Base-by-base conservation (phyloP, 2,329 filamentous ascomycete genomes). In the Alternaria panax region DNA sequence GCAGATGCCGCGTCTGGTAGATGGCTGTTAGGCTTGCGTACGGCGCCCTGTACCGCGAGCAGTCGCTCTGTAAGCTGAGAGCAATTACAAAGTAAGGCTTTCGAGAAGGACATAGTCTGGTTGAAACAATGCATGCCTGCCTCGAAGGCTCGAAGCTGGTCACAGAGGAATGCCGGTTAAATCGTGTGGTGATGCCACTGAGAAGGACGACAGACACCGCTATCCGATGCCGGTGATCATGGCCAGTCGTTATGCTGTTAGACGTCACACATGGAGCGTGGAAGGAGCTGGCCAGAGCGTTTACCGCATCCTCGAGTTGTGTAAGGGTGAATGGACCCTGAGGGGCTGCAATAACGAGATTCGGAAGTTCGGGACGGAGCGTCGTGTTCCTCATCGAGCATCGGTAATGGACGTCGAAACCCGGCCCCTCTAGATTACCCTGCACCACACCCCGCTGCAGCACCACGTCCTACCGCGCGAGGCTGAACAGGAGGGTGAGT, bases 401-500 rank as follows among this genome's bases (percentile, higher is more conserved):
- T 59, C 51, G 47, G 53, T 43, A 53, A 24, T 47, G 32, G 54
- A 30, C 42, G 51, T 30, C 38, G 50, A 27, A 52, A 53, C 46
- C 65, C 64, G 58, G 63, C 59, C 52, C 64, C 54, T 60, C 48
- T n/a, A 54, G 20, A 27, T 47, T 50, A 56, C 43, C 61, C 63
- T 63, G 57, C 51, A 57, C 54, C 58, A 52, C 52, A 38, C 51
- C 47, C 46, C 40, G 45, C 43, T 60, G 63, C 59, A 51, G 60
- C 55, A 64, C 61, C 46, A 62, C 53, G 63, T 68, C 66, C 62
- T 55, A 60, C 65, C 66, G 43, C 53, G 45, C 62, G 62, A 68
- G 68, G 71, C 69, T 71, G 71, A 63, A 60, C 58, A 62, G 63
- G 66, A 63, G 67, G 67, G 60, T 46, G 57, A 60, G 55, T 59